Percentiles rank a stretch among this genome's conserved stretches.
Evolutionary conservation across 345 rosid genomes (phyloP).

Genomic region (Cardamine chenopodiifolia): DNA sequence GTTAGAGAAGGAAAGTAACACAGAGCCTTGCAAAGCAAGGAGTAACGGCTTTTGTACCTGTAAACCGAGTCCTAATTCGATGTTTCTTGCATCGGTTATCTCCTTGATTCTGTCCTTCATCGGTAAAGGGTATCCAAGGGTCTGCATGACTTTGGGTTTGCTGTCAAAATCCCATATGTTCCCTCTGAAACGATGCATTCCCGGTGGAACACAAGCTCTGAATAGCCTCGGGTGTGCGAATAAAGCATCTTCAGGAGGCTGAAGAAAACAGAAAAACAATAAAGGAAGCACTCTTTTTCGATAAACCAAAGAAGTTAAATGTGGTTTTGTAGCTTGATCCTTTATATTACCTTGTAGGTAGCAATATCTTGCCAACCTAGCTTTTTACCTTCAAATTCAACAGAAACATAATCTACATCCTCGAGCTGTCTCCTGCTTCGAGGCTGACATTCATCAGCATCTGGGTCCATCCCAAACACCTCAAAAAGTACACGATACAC

Average conservation of each 20-base stretch:
- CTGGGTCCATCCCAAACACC: constrained; percentile 98
- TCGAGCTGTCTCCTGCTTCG: constrained; percentile 89
- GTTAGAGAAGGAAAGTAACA: constrained; percentile 24
- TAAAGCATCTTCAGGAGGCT: constrained; percentile 96
- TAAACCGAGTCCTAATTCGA: constrained; percentile 92
- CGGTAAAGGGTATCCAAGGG: constrained; percentile 73
- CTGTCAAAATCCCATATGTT: constrained; percentile 94
- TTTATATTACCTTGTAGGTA: constrained; percentile 62
- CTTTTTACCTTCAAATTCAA: constrained; percentile 80
- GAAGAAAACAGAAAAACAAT: constrained; percentile 24
- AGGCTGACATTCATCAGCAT: constrained; percentile 90
- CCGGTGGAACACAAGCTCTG: constrained; percentile 97
- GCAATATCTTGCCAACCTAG: constrained; percentile 95
- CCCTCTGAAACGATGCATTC: constrained; percentile 96
- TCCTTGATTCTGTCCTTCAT: constrained; percentile 76
- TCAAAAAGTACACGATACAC: constrained; percentile 92
- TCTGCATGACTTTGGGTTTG: constrained; percentile 76
- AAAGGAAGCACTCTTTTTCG: background rate
- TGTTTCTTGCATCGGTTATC: constrained; percentile 90
- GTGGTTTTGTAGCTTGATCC: constrained; percentile 21
- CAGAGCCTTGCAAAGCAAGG: background rate
- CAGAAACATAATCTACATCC: constrained; percentile 93
- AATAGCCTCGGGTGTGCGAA: constrained; percentile 94
- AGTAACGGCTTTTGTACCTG: constrained; percentile 52
- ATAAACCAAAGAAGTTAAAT: background rate